phyloP scores from a whole-genome alignment of 257 asterid species.

The Ilex aquifolium region DNA sequence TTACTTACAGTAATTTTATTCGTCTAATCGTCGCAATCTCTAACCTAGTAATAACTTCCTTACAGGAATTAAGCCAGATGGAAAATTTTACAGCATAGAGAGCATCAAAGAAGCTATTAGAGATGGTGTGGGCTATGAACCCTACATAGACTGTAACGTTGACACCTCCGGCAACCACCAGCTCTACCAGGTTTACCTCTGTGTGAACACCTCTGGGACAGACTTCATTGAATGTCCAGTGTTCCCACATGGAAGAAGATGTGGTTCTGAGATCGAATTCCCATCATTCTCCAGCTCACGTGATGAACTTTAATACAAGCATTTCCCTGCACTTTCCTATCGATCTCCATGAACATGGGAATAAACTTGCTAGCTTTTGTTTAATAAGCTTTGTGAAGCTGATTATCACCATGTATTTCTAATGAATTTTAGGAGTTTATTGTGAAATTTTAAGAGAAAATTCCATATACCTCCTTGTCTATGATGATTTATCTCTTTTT shows the following conservation, averaged over 20 bases:
- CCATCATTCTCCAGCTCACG: constrained; percentile 39
- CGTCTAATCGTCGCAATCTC: too few relatives aligned
- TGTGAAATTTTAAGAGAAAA: too few relatives aligned
- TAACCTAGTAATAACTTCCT: not conserved
- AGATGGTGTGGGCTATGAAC: constrained; percentile 45
- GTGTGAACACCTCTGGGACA: constrained; percentile 54
- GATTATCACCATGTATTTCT: too few relatives aligned
- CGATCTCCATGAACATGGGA: too few relatives aligned
- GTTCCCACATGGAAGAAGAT: constrained; percentile 43
- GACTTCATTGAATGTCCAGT: constrained; percentile 56
- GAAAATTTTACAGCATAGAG: constrained; percentile 30
- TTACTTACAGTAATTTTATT: too few relatives aligned
- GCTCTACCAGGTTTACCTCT: constrained; percentile 55
- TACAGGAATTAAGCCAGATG: constrained; percentile 48
- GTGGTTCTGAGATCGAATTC: constrained; percentile 52
- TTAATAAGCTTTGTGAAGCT: too few relatives aligned
- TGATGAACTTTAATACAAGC: constrained; percentile 18
- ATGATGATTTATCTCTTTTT: too few relatives aligned
- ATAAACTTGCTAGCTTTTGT: too few relatives aligned
- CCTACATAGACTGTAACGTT: constrained; percentile 60
- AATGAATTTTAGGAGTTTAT: too few relatives aligned
- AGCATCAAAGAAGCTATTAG: constrained; percentile 48
- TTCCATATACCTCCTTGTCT: too few relatives aligned
- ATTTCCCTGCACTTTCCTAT: too few relatives aligned
- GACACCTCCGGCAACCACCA: constrained; percentile 53